Percentiles rank a stretch among this genome's conserved stretches.
Evolutionary conservation across 352 stramenopile genomes (phyloP).

Genomic region (Phytopythium litorale): DNA sequence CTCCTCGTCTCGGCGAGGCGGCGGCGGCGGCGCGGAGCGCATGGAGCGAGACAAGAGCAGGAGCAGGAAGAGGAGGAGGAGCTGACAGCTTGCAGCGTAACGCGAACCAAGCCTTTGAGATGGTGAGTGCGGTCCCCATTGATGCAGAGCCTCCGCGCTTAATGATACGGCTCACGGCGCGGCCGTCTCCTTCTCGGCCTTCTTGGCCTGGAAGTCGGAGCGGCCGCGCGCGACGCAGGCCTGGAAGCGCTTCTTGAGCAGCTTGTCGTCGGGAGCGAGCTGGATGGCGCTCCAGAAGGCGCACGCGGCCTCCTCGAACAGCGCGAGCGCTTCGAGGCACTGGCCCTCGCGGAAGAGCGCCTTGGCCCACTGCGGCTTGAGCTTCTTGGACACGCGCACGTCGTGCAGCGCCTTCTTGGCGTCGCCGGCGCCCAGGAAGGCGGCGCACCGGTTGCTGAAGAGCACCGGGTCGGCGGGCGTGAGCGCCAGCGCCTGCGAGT

Average conservation of each 20-base stretch:
- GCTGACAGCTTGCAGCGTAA: not conserved
- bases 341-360: slow-evolving; percentile 81
- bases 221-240: slow-evolving; percentile 71
- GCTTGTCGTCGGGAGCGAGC: slow-evolving; percentile 62
- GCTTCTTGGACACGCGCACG: slow-evolving; percentile 74
- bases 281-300: slow-evolving; percentile 76
- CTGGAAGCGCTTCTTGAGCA: slow-evolving; percentile 81
- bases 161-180: not conserved
- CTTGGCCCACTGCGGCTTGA: slow-evolving; percentile 82
- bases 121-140: not conserved
- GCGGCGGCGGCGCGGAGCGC: no score
- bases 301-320: slow-evolving; percentile 71
- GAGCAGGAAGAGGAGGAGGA: not conserved
- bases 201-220: slow-evolving; percentile 49
- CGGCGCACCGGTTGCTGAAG: slow-evolving; percentile 83
- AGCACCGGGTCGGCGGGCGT: slow-evolving; percentile 54
- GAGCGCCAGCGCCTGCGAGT: slow-evolving; percentile 62
- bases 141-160: not conserved
- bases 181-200: slow-evolving; percentile 10
- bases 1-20: no score
- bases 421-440: slow-evolving; percentile 49
- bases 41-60: not conserved
- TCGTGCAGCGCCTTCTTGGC: slow-evolving; percentile 70
- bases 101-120: not conserved
- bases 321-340: slow-evolving; percentile 67